These are phyloP conservation scores for Coriaria nepalensis DNA, from an alignment of 306 rosid species.

Conservation along the genomic window DNA sequence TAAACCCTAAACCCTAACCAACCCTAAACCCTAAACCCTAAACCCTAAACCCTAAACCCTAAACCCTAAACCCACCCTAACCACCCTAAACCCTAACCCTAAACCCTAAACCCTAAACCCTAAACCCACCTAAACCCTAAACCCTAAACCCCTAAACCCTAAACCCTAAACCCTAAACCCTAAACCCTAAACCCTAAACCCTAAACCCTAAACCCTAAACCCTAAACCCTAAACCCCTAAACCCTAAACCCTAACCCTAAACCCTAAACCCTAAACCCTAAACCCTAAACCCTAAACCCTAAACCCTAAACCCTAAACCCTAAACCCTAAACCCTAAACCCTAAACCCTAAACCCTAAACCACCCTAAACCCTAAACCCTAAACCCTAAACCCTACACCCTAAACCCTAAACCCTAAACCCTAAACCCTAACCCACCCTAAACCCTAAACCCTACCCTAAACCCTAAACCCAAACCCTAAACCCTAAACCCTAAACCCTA, in stretches of 20 bases:
- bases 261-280: not conserved
- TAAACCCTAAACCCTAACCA: slow-evolving; percentile 7
- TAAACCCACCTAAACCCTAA: not conserved
- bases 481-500: slow-evolving; percentile 11
- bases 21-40: slow-evolving; percentile 2
- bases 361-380: slow-evolving; percentile 2
- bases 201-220: too few relatives aligned
- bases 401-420: slow-evolving; percentile 13
- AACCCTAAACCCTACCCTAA: slow-evolving; percentile 11
- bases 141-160: slow-evolving; percentile 12
- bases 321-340: slow-evolving; percentile 9
- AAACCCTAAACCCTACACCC: slow-evolving; percentile 7
- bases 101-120: too few relatives aligned
- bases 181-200: slow-evolving; percentile 6
- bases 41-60: slow-evolving; percentile 12
- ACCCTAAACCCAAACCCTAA: slow-evolving; percentile 14
- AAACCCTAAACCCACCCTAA: slow-evolving; percentile 10
- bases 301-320: slow-evolving; percentile 8
- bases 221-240: too few relatives aligned
- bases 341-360: not conserved
- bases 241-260: too few relatives aligned
- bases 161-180: slow-evolving; percentile 13
- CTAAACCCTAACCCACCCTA: slow-evolving; percentile 5
- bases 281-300: not conserved
- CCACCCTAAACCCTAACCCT: not conserved